Conservation (phyloP, 805 yeast genomes). For the Candida loeiensis region DNA sequence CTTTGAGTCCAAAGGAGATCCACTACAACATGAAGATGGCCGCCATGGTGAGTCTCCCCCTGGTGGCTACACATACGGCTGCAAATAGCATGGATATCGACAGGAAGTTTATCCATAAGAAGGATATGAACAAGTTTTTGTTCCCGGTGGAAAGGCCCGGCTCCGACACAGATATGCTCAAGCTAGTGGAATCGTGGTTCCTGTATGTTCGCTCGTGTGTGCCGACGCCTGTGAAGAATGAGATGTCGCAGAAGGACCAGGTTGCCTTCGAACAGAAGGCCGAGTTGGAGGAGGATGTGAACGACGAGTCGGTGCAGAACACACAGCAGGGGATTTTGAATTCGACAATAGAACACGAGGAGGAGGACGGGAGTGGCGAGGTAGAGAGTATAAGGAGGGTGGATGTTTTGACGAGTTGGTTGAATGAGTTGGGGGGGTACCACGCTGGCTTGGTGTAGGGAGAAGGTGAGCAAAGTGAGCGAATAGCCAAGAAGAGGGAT, state of each 20-base stretch:
- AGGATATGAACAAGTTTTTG: conserved; percentile 5
- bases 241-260: conserved; percentile 35
- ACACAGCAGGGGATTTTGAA: conserved; percentile 14
- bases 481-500: too few species aligned
- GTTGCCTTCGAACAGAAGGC: conserved; percentile 31
- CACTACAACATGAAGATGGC: conserved; percentile 18
- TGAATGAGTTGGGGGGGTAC: conserved; percentile 3
- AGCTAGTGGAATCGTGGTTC: conserved; percentile 17
- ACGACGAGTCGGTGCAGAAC: conserved; percentile 7
- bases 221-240: conserved; percentile 25
- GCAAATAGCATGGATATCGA: conserved; percentile 14
- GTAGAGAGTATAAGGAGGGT: conserved; percentile 6
- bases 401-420: conserved; percentile 7
- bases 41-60: not conserved
- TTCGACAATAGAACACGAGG: conserved; percentile 10
- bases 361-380: conserved; percentile 4
- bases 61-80: not conserved
- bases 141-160: conserved; percentile 10
- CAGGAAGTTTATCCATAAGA: not conserved
- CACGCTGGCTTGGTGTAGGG: conserved; percentile 1
- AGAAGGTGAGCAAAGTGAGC: too few species aligned
- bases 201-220: conserved; percentile 21
- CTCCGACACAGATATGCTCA: conserved; percentile 7
- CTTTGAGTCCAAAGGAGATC: conserved; percentile 20
- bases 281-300: conserved; percentile 13